A percentile compares a stretch with the other conserved stretches of the same genome.
Conservation (phyloP, 2,329 filamentous ascomycete species). For the Neofusicoccum ribis region DNA sequence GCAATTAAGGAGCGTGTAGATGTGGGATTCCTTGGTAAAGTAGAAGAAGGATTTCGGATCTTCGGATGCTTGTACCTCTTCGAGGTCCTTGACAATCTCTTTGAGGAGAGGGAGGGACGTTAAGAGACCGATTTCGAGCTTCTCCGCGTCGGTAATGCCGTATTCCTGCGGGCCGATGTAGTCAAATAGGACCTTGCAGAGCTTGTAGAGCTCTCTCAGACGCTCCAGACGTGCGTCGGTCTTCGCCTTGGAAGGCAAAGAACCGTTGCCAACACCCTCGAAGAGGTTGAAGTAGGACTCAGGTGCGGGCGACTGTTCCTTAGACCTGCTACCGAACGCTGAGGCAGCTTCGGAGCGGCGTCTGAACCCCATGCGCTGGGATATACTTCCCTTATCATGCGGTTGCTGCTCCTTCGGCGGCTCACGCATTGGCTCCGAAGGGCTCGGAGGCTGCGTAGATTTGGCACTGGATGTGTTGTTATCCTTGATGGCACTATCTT, state of each 20-base stretch:
- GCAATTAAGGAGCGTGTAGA: conserved; percentile 96
- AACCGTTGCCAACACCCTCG: conserved; percentile 62
- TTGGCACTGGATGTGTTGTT: conserved; percentile 31
- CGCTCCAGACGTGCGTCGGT: conserved; percentile 83
- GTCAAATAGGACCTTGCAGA: conserved; percentile 94
- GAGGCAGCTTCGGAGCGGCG: conserved; percentile 48
- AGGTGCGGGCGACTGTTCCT: conserved; percentile 15
- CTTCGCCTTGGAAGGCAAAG: conserved; percentile 65
- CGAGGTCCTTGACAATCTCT: conserved; percentile 94
- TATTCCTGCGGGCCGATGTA: conserved; percentile 99
- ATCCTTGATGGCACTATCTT: conserved; percentile 46
- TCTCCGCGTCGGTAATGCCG: conserved; percentile 91
- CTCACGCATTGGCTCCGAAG: conserved; percentile 30
- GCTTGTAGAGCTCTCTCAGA: conserved; percentile 85
- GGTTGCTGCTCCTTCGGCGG: conserved; percentile 20
- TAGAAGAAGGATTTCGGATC: conserved; percentile 97
- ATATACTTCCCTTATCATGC: conserved; percentile 41
- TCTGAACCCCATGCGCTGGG: conserved; percentile 54
- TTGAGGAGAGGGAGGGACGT: conserved; percentile 91
- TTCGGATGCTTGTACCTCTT: conserved; percentile 93
- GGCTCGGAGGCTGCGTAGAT: conserved; percentile 28
- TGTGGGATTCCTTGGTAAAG: conserved; percentile 98
- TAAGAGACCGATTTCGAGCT: conserved; percentile 95
- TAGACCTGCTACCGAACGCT: conserved; percentile 21
- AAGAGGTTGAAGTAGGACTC: conserved; percentile 87